These are phyloP conservation scores for Dipodascus albidus DNA, from an alignment of 805 yeast genomes.

Conservation along the genomic window DNA sequence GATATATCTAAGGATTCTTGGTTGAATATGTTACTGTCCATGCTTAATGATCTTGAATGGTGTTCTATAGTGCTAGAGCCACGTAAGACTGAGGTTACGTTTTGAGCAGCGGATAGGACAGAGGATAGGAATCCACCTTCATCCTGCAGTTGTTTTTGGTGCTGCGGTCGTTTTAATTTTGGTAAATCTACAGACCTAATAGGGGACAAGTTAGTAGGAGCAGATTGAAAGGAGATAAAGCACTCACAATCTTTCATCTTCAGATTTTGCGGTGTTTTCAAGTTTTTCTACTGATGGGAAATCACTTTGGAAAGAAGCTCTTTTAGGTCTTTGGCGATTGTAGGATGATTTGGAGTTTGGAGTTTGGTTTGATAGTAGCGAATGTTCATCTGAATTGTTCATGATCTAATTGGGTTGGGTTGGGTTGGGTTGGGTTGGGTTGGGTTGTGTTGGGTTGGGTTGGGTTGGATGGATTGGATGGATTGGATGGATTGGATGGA, in stretches of 20 bases:
- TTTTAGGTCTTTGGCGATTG: not conserved
- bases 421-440: too few relatives aligned
- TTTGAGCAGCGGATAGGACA: constrained; percentile 21
- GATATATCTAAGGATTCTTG: not conserved
- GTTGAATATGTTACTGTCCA: not conserved
- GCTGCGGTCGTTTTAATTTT: not conserved
- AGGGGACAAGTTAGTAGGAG: too few relatives aligned
- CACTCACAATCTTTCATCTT: not conserved
- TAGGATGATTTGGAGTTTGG: not conserved
- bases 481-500: too few relatives aligned
- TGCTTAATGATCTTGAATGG: not conserved
- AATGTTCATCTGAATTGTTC: too few relatives aligned
- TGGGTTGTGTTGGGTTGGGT: too few relatives aligned
- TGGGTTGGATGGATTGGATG: too few relatives aligned
- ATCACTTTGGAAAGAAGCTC: not conserved
- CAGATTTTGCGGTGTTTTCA: not conserved
- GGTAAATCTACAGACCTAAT: not conserved
- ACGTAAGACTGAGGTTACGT: constrained; percentile 19
- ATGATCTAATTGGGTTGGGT: too few relatives aligned
- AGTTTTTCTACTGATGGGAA: not conserved
- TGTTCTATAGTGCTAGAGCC: not conserved
- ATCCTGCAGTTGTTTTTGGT: not conserved
- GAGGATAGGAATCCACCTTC: constrained; percentile 7
- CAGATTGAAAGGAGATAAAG: too few relatives aligned
- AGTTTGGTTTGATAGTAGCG: not conserved